Percentiles rank a stretch among this genome's conserved stretches.
Conservation (phyloP, 2,329 filamentous ascomycete species). For the Camillea tinctor region DNA sequence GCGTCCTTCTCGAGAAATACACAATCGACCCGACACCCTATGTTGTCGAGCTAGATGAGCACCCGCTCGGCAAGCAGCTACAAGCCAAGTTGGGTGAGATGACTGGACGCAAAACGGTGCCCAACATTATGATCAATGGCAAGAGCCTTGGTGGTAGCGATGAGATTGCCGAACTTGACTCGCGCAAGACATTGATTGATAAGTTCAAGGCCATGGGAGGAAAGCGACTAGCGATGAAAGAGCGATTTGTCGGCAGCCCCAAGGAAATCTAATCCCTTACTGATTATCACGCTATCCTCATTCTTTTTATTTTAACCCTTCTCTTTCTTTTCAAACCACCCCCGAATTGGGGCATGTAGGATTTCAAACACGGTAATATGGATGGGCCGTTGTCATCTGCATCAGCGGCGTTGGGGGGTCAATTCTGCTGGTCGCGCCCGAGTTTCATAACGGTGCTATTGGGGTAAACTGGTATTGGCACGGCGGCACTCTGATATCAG, state of each 20-base stretch:
- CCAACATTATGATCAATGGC: conserved; percentile 86
- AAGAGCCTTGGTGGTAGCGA: conserved; percentile 89
- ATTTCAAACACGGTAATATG: conserved; percentile 17
- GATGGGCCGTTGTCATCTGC: conserved; percentile 15
- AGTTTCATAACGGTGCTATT: conserved; percentile 7
- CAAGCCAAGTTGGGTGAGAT: conserved; percentile 70
- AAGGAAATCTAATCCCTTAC: conserved; percentile 18
- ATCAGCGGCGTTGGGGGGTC: conserved; percentile 22
- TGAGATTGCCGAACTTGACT: conserved; percentile 73
- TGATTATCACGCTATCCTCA: background rate
- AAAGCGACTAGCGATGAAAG: conserved; percentile 58
- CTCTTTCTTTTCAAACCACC: conserved; percentile 1
- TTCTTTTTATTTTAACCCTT: background rate
- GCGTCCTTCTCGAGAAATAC: conserved; percentile 80
- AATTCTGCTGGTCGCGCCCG: background rate
- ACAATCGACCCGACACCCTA: conserved; percentile 76
- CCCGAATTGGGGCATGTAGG: conserved; percentile 3
- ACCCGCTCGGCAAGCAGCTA: conserved; percentile 69
- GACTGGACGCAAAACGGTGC: conserved; percentile 83
- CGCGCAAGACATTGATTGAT: conserved; percentile 62
- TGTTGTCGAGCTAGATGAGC: conserved; percentile 86
- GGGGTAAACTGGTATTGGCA: background rate
- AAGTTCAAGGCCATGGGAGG: conserved; percentile 74
- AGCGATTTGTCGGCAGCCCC: conserved; percentile 35
- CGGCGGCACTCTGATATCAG: background rate